Evolutionary conservation across 2,329 filamentous ascomycete species (phyloP), one percentile per base, ranked within the genome.

Genomic region (Colletotrichum agaves): DNA sequence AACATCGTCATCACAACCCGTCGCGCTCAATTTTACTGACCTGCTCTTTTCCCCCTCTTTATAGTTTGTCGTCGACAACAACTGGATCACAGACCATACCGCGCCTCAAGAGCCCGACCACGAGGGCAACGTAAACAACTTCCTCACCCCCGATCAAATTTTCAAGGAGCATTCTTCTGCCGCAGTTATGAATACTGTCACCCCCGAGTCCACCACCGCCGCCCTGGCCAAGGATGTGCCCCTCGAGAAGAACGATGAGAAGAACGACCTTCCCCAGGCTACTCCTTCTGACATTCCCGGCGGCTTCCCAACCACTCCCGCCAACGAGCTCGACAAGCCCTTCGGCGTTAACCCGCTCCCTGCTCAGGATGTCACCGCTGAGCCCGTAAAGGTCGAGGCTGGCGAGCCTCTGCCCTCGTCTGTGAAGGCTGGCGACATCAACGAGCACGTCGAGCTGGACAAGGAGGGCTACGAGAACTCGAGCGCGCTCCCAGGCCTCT

Each of bases 21-120:
- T 39, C 53, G 12, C 44, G 50, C 31, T 39, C 56, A 56, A 59
- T 55, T 63, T 67, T 59, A 59, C 63, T 67, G 53, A 69, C 67
- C 59, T 52, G 41, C 55, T 53, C 61, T 59, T 52, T 63, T 67
- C 73, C 62, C 70, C 44, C 63, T 49, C 35, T 59, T 43, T 74
- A 62, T 78, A 98, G 95, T 99, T 97, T 79, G 92, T 99, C 74
- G 95, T 98, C 72, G 93, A 99, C 86, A 93, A 92, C 73, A 88
- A 87, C 73, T 99, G 96, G 96, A 90, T 89, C 57, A 92, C 90
- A 78, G 94, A 98, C 80, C 88, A 90, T 74, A 89, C 89, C 67
- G 91, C 90, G 46, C 92, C 92, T 67, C 90, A 91, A 81, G 94
- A 98, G 82, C 88, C 89, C 75, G 95, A 98, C 84, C 86, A 87